These are phyloP conservation scores for Papiliotrema laurentii DNA, from an alignment of 1,284 basidiomycete genomes.

Conservation along the genomic window DNA sequence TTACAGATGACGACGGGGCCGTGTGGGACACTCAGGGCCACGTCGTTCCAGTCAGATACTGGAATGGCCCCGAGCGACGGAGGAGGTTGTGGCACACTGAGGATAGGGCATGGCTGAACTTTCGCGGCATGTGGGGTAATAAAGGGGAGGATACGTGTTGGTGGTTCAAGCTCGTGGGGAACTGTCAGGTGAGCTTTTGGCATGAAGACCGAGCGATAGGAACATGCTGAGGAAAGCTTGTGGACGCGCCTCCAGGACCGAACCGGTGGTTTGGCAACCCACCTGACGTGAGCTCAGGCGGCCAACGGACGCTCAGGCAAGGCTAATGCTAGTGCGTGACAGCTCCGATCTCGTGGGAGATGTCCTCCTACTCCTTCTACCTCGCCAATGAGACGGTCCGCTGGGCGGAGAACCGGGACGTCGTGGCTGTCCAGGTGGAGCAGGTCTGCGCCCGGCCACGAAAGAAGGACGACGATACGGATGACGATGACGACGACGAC, in stretches of 20 bases:
- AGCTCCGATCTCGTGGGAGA: slow-evolving; percentile 11
- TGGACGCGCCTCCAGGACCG: slow-evolving; percentile 37
- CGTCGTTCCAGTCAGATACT: slow-evolving; percentile 37
- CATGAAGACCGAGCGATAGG: neutral
- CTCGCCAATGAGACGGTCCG: slow-evolving; percentile 15
- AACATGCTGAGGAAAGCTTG: slow-evolving; percentile 12
- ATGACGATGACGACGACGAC: slow-evolving; percentile 14
- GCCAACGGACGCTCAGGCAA: neutral
- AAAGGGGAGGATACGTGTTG: slow-evolving; percentile 36
- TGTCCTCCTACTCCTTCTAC: slow-evolving; percentile 28
- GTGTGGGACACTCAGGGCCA: slow-evolving; percentile 42
- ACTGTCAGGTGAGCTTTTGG: slow-evolving; percentile 33
- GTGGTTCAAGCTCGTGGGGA: slow-evolving; percentile 33
- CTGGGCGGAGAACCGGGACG: slow-evolving; percentile 14
- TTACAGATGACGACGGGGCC: slow-evolving; percentile 38
- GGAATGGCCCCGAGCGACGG: slow-evolving; percentile 22
- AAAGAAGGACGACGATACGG: slow-evolving; percentile 12
- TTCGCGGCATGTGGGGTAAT: slow-evolving; percentile 38
- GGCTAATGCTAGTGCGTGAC: slow-evolving; percentile 27
- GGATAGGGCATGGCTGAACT: slow-evolving; percentile 37
- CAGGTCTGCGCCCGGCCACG: slow-evolving; percentile 32
- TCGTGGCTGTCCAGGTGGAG: slow-evolving; percentile 32
- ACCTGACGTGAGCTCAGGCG: slow-evolving; percentile 25
- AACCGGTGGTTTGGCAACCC: slow-evolving; percentile 36
- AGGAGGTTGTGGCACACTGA: slow-evolving; percentile 22